Percentiles rank a stretch among this genome's conserved stretches.
These are phyloP conservation scores for Trapa incisa DNA, from an alignment of 345 rosid species.

Conservation along the genomic window DNA sequence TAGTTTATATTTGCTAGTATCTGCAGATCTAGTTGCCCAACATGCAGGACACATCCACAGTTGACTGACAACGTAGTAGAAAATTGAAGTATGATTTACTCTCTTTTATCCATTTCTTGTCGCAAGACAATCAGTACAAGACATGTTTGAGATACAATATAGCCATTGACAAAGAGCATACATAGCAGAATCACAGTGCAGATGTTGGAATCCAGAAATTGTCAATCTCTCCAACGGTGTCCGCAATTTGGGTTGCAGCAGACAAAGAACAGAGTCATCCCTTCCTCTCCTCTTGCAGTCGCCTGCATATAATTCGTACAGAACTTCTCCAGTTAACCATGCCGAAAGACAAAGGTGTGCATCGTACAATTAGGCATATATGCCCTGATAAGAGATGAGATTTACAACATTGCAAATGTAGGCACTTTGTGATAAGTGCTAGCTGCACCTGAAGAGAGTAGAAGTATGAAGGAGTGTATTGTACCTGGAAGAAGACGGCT, in stretches of 20 bases:
- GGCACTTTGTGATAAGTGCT: not conserved
- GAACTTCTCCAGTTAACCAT: not conserved
- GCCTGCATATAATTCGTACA: conserved; percentile 27
- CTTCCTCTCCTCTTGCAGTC: conserved; percentile 83
- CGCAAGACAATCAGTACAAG: not conserved
- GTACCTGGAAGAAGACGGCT: conserved; percentile 44
- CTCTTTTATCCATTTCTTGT: not conserved
- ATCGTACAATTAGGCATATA: not conserved
- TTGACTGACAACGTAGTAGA: too few relatives aligned
- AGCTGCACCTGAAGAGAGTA: not conserved
- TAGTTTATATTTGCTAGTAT: too few relatives aligned
- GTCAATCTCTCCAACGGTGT: conserved; percentile 66
- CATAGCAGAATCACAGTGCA: not conserved
- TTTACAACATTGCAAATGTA: not conserved
- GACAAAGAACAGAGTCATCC: conserved; percentile 79
- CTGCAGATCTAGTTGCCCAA: too few relatives aligned
- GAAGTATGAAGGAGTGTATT: not conserved
- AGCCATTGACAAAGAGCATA: not conserved
- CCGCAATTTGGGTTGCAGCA: conserved; percentile 75
- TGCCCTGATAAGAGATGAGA: not conserved
- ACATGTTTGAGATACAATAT: not conserved
- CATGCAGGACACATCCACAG: too few relatives aligned
- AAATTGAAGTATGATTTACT: too few relatives aligned
- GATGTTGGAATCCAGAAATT: not conserved
- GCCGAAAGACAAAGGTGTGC: not conserved